Evolutionary conservation across 2,329 filamentous ascomycete genomes (phyloP), one percentile per base, ranked within the genome.

Genomic region (Fusarium graminum): DNA sequence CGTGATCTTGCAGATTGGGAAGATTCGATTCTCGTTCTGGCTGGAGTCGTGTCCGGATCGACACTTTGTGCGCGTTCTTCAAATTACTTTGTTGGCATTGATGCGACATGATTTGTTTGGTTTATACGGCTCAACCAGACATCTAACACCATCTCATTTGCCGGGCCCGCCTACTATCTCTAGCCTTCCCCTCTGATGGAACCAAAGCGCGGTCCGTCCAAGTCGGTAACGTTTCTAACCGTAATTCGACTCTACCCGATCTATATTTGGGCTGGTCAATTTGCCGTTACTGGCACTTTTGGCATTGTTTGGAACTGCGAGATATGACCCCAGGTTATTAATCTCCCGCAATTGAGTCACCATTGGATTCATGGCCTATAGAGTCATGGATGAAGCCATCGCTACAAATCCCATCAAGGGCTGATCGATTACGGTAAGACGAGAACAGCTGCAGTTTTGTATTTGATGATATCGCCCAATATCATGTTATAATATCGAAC

Each of bases 341-440:
- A 68, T 72, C 52, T 69, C 65, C 40, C 52, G 39, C 17, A n/a
- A 34, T 46, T 52, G 41, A 41, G 34, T 19, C 43, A 38, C 54
- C 53, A 28, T 47, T 46, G 32, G 47, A 55, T 42, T 43, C 40
- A 40, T 22, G 28, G 22, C 22, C 16, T n/a, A 30, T 19, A 28
- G 22, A 30, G 34, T 28, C n/a, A 25, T 53, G 34, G 28, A 12
- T 36, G 32, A 53, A 22, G 41, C 44, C 47, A 46, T 56, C 42
- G 50, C 54, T 54, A 34, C 42, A 39, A 44, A 47, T 41, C 36
- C 34, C 49, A 47, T 44, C 30, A 17, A 54, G 65, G 64, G 55
- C 36, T 65, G 46, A 65, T 51, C 25, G 28, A 28, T 19, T 40
- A 32, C 47, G 32, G 17, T 22, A 25, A 54, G 52, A 22, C 22